These are phyloP conservation scores for Pilaira anomala DNA, from an alignment of 192 early-diverging fungal species.

Conservation along the genomic window DNA sequence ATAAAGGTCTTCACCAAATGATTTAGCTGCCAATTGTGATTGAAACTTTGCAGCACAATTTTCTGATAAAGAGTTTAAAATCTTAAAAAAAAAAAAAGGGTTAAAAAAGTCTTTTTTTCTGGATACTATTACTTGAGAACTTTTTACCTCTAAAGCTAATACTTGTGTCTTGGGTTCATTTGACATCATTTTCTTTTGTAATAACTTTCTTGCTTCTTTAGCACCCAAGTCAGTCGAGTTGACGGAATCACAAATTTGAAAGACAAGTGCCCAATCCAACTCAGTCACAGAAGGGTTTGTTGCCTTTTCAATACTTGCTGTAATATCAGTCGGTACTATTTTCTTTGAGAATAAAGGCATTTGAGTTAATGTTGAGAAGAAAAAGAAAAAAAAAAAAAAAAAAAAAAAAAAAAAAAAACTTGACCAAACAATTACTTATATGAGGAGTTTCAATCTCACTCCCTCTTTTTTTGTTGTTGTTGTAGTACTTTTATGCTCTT, in stretches of 20 bases:
- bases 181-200: slow-evolving; percentile 34
- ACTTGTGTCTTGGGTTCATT: slow-evolving; percentile 21
- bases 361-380: neutral
- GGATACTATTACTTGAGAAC: no score
- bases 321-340: slow-evolving; percentile 35
- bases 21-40: slow-evolving; percentile 24
- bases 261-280: slow-evolving; percentile 33
- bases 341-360: slow-evolving; percentile 43
- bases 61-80: slow-evolving; percentile 32
- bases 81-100: neutral
- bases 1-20: slow-evolving; percentile 31
- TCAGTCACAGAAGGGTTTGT: slow-evolving; percentile 19
- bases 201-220: slow-evolving; percentile 37
- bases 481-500: no score
- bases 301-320: slow-evolving; percentile 29
- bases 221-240: slow-evolving; percentile 32
- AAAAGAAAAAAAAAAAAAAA: neutral
- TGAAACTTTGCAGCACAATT: slow-evolving; percentile 26
- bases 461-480: no score
- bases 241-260: slow-evolving; percentile 29
- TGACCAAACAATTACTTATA: no score
- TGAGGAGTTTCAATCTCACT: no score
- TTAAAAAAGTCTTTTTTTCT: neutral
- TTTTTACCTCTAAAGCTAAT: slow-evolving; percentile 28
- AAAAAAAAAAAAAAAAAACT: slow-evolving; percentile 6